Evolutionary conservation across 1,284 basidiomycete species (phyloP), one percentile per base, ranked within the genome.

Genomic region (Paramarasmius palmivorus): DNA sequence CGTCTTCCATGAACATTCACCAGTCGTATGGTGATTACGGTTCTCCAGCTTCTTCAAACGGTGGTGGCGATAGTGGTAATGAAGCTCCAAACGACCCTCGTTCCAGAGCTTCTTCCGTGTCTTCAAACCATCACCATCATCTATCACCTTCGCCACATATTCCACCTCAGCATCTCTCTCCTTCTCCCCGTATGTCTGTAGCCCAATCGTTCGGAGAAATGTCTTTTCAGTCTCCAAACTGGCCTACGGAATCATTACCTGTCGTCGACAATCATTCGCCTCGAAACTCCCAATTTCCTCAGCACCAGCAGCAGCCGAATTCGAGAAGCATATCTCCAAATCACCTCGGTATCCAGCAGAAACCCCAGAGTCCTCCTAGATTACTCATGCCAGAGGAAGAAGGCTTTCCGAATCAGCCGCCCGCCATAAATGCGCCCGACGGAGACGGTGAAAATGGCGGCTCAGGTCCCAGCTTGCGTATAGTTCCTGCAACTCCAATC

Each of bases 401-500:
- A 19, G 58, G 64, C 23, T 64, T 69, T 52, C 58, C 14, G 29
- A 32, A 6, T 22, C 40, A 65, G 40, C 72, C 77, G 3, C 86
- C 86, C 3, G 77, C 73, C 55, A 88, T 88, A 64, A 85, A 87
- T 57, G 85, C 85, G 2, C 86, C 86, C 15, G 79, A 82, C 10
- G 84, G 80, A 49, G 81, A 84, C 50, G 83, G 77, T 37, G 72
- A 46, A 14, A 52, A 71, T n/a, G 68, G 75, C 46, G 65, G 65
- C 14, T 64, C 72, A 2, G 83, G 84, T 0, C 86, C 86, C 1
- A 78, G 78, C 47, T 75, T 92, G 59, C 82, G 90, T 61, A 84
- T 92, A 56, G 88, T 90, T 5, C 89, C 89, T 25, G 88, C 89
- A n/a, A 92, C 89, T 1, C 90, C 89, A 7, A 75, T 92, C 53